Percentiles rank a stretch among this genome's conserved stretches.
Evolutionary conservation across 2,329 filamentous ascomycete species (phyloP).

Genomic region (Alternaria tenuissima): DNA sequence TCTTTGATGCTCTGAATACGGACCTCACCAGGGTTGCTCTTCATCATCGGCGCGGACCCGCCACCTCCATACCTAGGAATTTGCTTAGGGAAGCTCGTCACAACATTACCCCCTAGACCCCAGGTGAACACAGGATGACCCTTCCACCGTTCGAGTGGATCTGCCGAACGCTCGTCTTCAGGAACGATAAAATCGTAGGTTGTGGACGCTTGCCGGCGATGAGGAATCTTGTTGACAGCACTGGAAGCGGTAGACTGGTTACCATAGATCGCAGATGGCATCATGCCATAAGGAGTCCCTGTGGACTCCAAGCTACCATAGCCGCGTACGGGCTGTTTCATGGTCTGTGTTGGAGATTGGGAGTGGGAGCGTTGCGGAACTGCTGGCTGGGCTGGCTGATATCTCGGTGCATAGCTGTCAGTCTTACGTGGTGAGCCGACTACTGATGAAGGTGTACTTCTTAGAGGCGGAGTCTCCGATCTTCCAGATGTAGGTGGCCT

Average conservation of each 20-base stretch:
- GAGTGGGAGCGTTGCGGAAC: slow-evolving; percentile 60
- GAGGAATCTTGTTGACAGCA: slow-evolving; percentile 41
- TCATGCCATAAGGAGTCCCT: slow-evolving; percentile 62
- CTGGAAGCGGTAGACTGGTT: slow-evolving; percentile 28
- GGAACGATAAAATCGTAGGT: slow-evolving; percentile 65
- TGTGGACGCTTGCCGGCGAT: slow-evolving; percentile 54
- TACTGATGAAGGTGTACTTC: slow-evolving; percentile 44
- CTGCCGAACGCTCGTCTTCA: slow-evolving; percentile 65
- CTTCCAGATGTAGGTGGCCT: slow-evolving; percentile 32
- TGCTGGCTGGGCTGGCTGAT: slow-evolving; percentile 49
- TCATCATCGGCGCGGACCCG: slow-evolving; percentile 76
- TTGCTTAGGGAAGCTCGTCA: slow-evolving; percentile 88
- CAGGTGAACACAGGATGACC: slow-evolving; percentile 87
- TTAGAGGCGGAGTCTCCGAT: slow-evolving; percentile 45
- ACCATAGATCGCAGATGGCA: slow-evolving; percentile 51
- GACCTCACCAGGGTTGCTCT: slow-evolving; percentile 82
- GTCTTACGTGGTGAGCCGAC: slow-evolving; percentile 53
- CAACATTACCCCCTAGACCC: slow-evolving; percentile 82
- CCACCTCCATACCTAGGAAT: slow-evolving; percentile 85
- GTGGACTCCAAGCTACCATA: slow-evolving; percentile 59
- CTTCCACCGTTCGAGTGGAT: slow-evolving; percentile 88
- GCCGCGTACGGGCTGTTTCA: slow-evolving; percentile 56
- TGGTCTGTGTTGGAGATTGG: slow-evolving; percentile 65
- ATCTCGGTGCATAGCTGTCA: slow-evolving; percentile 57
- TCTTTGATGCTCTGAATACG: slow-evolving; percentile 79